Percentiles rank a stretch among this genome's conserved stretches.
Conservation (phyloP, 2,329 filamentous ascomycete genomes). For the Fusarium begoniae region DNA sequence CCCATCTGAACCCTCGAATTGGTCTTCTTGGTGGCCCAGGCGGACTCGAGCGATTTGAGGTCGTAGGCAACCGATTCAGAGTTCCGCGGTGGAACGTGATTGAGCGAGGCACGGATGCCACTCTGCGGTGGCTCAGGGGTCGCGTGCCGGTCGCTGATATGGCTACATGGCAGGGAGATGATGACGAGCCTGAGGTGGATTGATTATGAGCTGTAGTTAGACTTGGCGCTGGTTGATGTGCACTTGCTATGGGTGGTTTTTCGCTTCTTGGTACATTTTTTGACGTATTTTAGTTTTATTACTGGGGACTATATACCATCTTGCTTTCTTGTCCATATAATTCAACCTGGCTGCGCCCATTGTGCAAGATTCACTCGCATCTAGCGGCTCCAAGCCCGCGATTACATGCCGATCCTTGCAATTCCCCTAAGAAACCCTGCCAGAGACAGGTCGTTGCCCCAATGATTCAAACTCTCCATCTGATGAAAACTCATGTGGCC, state of each 20-base stretch:
- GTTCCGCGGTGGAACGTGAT: constrained; percentile 87
- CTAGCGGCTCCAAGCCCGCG: neutral
- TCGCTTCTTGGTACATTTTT: constrained; percentile 27
- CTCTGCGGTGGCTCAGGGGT: constrained; percentile 81
- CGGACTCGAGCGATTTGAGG: constrained; percentile 73
- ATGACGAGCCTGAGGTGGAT: constrained; percentile 48
- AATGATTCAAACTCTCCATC: neutral
- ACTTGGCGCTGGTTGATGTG: neutral
- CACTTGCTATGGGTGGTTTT: neutral
- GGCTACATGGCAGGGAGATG: constrained; percentile 62
- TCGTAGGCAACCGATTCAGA: constrained; percentile 86
- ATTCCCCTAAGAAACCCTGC: neutral
- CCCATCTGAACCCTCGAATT: constrained; percentile 80
- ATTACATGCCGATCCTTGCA: neutral
- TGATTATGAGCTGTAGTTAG: constrained; percentile 2
- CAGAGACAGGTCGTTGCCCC: neutral
- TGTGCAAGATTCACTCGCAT: neutral
- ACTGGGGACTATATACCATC: constrained; percentile 22
- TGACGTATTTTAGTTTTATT: constrained; percentile 25
- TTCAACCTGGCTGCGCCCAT: neutral
- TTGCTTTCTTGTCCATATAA: constrained; percentile 10
- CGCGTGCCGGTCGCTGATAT: constrained; percentile 73
- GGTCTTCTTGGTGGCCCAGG: constrained; percentile 75
- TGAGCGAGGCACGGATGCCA: constrained; percentile 86
- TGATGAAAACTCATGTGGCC: neutral